These are phyloP conservation scores for Candida sp. DNA, from an alignment of 1,139 yeast species.

Conservation along the genomic window DNA sequence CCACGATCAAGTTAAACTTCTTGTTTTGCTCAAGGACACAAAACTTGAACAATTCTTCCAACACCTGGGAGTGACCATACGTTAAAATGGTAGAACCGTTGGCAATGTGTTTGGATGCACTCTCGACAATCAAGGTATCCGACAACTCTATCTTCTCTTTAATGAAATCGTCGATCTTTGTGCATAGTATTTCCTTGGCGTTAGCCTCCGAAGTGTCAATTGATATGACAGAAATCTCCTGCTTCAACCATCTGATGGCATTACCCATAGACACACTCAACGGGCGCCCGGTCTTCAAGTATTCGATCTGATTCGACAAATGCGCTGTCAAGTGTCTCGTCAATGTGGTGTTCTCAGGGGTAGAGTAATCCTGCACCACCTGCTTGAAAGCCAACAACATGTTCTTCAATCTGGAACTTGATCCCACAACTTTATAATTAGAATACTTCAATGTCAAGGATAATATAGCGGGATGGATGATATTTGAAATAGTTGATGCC, in stretches of 20 bases:
- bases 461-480: slow-evolving; percentile 88
- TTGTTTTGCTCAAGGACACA: slow-evolving; percentile 68
- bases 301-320: slow-evolving; percentile 94
- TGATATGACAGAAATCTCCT: slow-evolving; percentile 81
- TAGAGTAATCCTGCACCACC: slow-evolving; percentile 79
- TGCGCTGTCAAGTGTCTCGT: slow-evolving; percentile 90
- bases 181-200: slow-evolving; percentile 72
- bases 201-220: slow-evolving; percentile 73
- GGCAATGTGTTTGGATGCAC: slow-evolving; percentile 77
- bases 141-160: slow-evolving; percentile 86
- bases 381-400: slow-evolving; percentile 87
- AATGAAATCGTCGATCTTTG: slow-evolving; percentile 79
- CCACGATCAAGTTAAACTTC: slow-evolving; percentile 79
- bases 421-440: slow-evolving; percentile 87
- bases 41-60: slow-evolving; percentile 72
- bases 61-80: slow-evolving; percentile 87
- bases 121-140: slow-evolving; percentile 81
- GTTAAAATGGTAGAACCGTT: slow-evolving; percentile 85
- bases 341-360: slow-evolving; percentile 86
- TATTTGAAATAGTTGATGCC: slow-evolving; percentile 62
- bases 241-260: slow-evolving; percentile 96
- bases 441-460: slow-evolving; percentile 82
- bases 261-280: slow-evolving; percentile 96
- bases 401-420: slow-evolving; percentile 81
- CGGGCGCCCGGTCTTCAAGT: slow-evolving; percentile 90